Base-by-base conservation (phyloP, 257 asterid species). In the Jacaranda copaia region DNA sequence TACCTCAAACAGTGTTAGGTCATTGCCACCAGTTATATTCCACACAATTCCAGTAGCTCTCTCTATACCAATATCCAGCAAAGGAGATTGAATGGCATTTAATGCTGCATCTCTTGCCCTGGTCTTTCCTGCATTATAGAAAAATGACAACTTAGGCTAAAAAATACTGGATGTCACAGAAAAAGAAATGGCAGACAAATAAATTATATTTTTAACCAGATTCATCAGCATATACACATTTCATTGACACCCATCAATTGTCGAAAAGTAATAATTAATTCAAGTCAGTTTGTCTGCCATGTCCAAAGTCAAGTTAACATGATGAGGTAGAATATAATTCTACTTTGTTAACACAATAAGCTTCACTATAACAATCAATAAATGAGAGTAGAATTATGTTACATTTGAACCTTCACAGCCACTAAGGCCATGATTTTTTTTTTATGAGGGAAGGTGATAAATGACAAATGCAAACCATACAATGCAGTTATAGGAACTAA, bases 41-140 rank as follows among this genome's bases (percentile, higher is more conserved):
- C 97, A 94, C 83, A 94, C 98, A 83, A 94, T 92, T 62, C 98
- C 98, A 43, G 98, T 92, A 69, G 98, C 98, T 76, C 97, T 89
- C 85, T 94, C 97, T 65, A 94, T 94, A 66, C 98, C 97, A 35
- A 92, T 88, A 80, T 92, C 98, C 76, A 94, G 74, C 75, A 94
- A 83, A 78, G 98, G 98, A 78, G 98, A 92, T 75, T 90, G 97
- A 76, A 89, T 87, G 71, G 98, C 98, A 76, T 94, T 92, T 79
- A 92, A 73, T 0, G 98, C 98, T 58, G 97, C 98, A 86, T 94
- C 98, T 81, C 97, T 88, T 12, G 98, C 98, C 82, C 98, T 89
- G 53, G 89, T 88, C 84, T 91, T 94, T 76, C 98, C 98, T 90
- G 97, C 62, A 87, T 49, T 74, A 9, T 49, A 57, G 38, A 39